These are phyloP conservation scores for Pseudogymnoascus sp. DNA, from an alignment of 2,329 filamentous ascomycete genomes.

Conservation along the genomic window DNA sequence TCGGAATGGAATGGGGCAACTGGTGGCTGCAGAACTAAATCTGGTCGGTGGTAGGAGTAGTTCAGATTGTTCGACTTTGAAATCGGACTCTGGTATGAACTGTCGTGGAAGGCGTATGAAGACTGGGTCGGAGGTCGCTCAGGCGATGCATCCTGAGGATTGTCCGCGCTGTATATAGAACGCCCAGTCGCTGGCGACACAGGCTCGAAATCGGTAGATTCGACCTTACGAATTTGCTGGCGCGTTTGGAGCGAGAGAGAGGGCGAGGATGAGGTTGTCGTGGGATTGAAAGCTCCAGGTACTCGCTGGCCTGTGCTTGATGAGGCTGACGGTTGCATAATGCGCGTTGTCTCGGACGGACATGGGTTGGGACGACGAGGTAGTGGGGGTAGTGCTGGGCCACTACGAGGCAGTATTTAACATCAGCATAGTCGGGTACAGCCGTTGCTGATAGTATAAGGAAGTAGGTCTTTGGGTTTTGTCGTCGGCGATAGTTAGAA, in stretches of 20 bases:
- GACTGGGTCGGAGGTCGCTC: not conserved
- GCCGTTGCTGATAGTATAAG: not conserved
- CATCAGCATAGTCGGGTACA: not conserved
- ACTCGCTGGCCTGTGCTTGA: constrained; percentile 11
- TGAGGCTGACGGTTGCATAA: constrained; percentile 10
- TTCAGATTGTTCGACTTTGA: not conserved
- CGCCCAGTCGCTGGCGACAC: not conserved
- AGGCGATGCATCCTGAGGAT: constrained; percentile 3
- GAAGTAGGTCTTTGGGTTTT: not conserved
- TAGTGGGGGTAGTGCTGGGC: constrained; percentile 6
- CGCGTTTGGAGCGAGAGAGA: not conserved
- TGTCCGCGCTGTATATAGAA: not conserved
- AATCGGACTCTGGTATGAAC: not conserved
- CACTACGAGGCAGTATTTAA: not conserved
- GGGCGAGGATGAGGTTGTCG: not conserved
- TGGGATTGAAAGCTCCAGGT: constrained; percentile 13
- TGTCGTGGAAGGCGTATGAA: not conserved
- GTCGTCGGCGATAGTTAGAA: not conserved
- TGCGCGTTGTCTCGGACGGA: constrained; percentile 3
- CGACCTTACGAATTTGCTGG: constrained; percentile 11
- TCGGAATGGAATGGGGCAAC: constrained; percentile 15
- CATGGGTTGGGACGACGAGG: constrained; percentile 1
- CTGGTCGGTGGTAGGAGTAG: not conserved
- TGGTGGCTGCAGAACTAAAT: constrained; percentile 1
- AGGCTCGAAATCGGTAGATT: constrained; percentile 9